Conservation (phyloP, 2,329 filamentous ascomycete species). For the Podosphaera fusca region DNA sequence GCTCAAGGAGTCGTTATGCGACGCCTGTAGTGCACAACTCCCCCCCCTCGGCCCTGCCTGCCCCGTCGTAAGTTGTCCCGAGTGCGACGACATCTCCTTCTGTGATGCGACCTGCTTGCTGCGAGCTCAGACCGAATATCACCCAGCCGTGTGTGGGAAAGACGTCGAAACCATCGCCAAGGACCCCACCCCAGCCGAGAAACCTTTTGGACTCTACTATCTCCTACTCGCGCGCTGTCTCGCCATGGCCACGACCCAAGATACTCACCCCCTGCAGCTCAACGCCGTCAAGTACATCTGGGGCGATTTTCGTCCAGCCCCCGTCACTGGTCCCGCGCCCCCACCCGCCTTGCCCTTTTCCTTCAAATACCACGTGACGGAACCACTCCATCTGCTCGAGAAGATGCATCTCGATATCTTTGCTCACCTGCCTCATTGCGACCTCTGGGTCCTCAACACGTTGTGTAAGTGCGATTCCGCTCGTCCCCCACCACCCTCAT, state of each 20-base stretch:
- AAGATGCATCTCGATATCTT: constrained; percentile 71
- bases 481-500: background rate
- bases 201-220: constrained; percentile 37
- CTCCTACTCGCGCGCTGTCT: constrained; percentile 37
- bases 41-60: constrained; percentile 29
- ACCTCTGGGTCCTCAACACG: constrained; percentile 73
- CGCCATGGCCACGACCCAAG: constrained; percentile 38
- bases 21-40: constrained; percentile 61
- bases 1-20: constrained; percentile 66
- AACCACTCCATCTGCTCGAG: constrained; percentile 54
- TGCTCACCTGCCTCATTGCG: constrained; percentile 30
- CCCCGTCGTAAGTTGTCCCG: constrained; percentile 29
- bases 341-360: constrained; percentile 52
- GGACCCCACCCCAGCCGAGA: constrained; percentile 34
- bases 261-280: constrained; percentile 38
- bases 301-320: constrained; percentile 37
- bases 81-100: constrained; percentile 43
- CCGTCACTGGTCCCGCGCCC: constrained; percentile 22
- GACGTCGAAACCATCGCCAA: constrained; percentile 43
- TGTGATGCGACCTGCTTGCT: constrained; percentile 36
- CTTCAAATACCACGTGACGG: constrained; percentile 52
- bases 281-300: constrained; percentile 44
- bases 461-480: constrained; percentile 25
- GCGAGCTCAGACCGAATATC: constrained; percentile 34
- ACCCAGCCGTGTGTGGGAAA: constrained; percentile 41